Conservation (phyloP, 805 yeast genomes). For the Huiozyma sinensis region DNA sequence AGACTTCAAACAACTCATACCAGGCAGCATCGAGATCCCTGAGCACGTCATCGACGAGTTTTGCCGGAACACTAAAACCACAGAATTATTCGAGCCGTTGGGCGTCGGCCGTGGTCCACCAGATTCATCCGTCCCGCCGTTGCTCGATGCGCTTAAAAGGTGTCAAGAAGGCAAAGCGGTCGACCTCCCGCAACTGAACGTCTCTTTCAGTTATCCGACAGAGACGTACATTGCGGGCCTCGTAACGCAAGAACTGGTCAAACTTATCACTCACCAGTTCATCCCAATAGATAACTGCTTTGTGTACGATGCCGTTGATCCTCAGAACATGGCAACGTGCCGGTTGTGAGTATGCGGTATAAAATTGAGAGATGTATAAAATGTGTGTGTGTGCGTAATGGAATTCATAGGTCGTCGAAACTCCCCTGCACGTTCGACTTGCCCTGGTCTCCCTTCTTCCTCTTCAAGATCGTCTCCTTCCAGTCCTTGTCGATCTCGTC, state of each 20-base stretch:
- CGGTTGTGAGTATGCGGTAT: constrained; percentile 16
- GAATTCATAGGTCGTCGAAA: constrained; percentile 48
- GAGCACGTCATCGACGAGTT: neutral
- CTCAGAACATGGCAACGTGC: constrained; percentile 37
- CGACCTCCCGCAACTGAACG: neutral
- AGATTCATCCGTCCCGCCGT: neutral
- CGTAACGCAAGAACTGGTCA: constrained; percentile 74
- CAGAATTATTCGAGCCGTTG: neutral
- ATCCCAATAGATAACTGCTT: constrained; percentile 63
- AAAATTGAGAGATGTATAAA: neutral
- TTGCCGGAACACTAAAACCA: neutral
- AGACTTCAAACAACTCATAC: constrained; percentile 28
- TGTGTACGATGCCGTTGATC: constrained; percentile 57
- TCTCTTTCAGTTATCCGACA: neutral
- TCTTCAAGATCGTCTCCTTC: constrained; percentile 68
- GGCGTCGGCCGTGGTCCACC: no score
- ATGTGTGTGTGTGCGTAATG: neutral
- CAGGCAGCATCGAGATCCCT: neutral
- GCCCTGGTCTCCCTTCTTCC: constrained; percentile 45
- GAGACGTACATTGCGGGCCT: constrained; percentile 67
- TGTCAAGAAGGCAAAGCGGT: neutral
- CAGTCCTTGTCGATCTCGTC: constrained; percentile 59
- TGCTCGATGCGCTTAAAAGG: neutral
- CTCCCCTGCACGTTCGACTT: constrained; percentile 38
- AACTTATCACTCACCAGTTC: constrained; percentile 68